A percentile compares a stretch with the other conserved stretches of the same genome.
phyloP scores from a whole-genome alignment of 345 rosid species.

The Populus nigra region DNA sequence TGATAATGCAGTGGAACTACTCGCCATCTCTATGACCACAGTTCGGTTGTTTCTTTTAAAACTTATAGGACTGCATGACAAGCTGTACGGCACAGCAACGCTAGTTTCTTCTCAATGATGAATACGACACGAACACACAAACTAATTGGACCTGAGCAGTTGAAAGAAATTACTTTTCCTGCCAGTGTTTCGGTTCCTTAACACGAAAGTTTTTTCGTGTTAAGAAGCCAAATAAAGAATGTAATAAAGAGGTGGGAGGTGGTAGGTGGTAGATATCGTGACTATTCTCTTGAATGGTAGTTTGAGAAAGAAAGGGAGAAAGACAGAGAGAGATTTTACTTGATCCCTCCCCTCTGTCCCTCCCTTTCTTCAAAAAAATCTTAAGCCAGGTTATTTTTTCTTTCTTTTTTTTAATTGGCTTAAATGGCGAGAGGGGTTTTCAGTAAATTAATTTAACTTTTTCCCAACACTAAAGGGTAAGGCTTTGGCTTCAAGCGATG shows the following conservation, averaged over 20 bases:
- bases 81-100: neutral
- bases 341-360: neutral
- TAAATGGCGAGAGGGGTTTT: neutral
- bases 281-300: neutral
- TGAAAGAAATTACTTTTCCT: neutral
- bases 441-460: neutral
- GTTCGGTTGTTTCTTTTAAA: constrained; percentile 3
- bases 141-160: neutral
- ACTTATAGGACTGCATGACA: neutral
- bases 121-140: neutral
- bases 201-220: neutral
- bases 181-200: neutral
- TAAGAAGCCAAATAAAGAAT: no score
- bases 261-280: no score
- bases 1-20: constrained; percentile 28
- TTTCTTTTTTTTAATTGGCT: no score
- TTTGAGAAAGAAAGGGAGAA: neutral
- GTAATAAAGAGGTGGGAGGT: neutral
- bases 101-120: neutral
- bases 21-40: constrained; percentile 31
- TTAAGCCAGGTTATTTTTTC: no score
- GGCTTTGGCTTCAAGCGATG: neutral
- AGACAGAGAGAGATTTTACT: neutral
- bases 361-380: neutral
- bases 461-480: neutral